Evolutionary conservation across 1,284 basidiomycete genomes (phyloP), one percentile per base, ranked within the genome.

Genomic region (Puccinia polysora): DNA sequence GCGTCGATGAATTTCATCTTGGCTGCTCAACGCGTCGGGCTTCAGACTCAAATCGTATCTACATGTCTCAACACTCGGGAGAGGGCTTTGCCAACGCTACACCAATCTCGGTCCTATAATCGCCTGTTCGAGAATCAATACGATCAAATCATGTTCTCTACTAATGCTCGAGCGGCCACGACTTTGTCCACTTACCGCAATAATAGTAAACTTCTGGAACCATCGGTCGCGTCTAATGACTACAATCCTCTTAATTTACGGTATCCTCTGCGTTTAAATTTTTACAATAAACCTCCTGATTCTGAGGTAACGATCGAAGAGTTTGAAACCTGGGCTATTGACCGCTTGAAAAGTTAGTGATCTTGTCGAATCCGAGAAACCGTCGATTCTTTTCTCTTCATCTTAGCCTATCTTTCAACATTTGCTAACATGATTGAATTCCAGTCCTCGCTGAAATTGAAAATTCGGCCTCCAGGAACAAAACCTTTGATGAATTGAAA

Each of bases 221-320:
- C 34, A 32, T 36, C 55, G 40, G 7, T 36, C 18, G n/a, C 30
- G 4, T 4, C 32, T 23, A 45, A 43, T 12, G 52, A 43, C n/a
- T 23, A 32, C 30, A 67, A 55, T 40, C 50, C 50, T 36, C 52
- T 40, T 36, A 58, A 52, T 1, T 28, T 60, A 12, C 55, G 81
- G 73, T 90, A 88, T 77, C 88, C 87, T 1, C 83, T 85, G 78
- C 82, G 88, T 25, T 83, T 94, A n/a, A 91, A 88, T 82, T 90
- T 94, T 81, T 97, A 98, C 78, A 86, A 91, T 74, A 82, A 81
- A n/a, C 90, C 93, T 14, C 95, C 95, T 5, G 79, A 85, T 15
- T 88, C 88, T 58, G 94, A 98, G 77, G 88, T 98, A 34, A 95
- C 93, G 1, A 84, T 98, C 23, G 96, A 98, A 78, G 90, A 97